phyloP scores from a whole-genome alignment of 495 filamentous ascomycete species.

The Cercophora newfieldiana region DNA sequence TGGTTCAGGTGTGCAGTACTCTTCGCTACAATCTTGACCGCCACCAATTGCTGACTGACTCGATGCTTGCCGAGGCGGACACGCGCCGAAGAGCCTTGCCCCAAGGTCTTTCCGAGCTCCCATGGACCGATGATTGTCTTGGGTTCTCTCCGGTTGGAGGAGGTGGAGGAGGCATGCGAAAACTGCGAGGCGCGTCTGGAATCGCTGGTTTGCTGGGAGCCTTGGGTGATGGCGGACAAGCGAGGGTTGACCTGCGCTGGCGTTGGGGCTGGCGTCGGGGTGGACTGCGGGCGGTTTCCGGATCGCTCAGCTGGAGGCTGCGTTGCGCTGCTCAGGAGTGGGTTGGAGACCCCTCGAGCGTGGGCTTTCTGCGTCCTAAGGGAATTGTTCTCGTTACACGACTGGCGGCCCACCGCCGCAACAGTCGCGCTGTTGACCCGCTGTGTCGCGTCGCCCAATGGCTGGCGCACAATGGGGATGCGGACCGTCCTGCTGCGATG shows the following conservation, averaged over 20 bases:
- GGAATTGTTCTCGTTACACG: slow-evolving; percentile 13
- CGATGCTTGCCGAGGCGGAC: slow-evolving; percentile 81
- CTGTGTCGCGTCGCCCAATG: slow-evolving; percentile 50
- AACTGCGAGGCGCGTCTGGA: neutral
- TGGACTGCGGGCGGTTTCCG: neutral
- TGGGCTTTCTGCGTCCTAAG: slow-evolving; percentile 24
- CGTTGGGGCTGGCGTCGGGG: neutral
- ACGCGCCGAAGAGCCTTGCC: slow-evolving; percentile 78
- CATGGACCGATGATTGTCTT: slow-evolving; percentile 87
- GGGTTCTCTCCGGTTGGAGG: slow-evolving; percentile 41
- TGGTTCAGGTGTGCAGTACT: slow-evolving; percentile 67
- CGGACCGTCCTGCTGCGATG: slow-evolving; percentile 24
- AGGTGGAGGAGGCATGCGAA: slow-evolving; percentile 48
- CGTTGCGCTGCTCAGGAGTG: slow-evolving; percentile 5
- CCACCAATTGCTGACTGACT: slow-evolving; percentile 71
- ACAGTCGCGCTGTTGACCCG: slow-evolving; percentile 42
- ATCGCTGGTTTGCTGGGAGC: neutral
- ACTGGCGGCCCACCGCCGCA: slow-evolving; percentile 17
- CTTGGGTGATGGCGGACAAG: neutral
- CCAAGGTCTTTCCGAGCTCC: slow-evolving; percentile 83
- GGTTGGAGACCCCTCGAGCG: slow-evolving; percentile 17
- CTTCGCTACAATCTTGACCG: slow-evolving; percentile 91
- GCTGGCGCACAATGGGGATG: slow-evolving; percentile 37
- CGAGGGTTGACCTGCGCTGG: neutral
- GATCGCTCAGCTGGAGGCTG: slow-evolving; percentile 4